Percentiles rank a stretch among this genome's conserved stretches.
Conservation (phyloP, 228 moss, liverwort and hornwort genomes). For the Sphagnum magellanicum region DNA sequence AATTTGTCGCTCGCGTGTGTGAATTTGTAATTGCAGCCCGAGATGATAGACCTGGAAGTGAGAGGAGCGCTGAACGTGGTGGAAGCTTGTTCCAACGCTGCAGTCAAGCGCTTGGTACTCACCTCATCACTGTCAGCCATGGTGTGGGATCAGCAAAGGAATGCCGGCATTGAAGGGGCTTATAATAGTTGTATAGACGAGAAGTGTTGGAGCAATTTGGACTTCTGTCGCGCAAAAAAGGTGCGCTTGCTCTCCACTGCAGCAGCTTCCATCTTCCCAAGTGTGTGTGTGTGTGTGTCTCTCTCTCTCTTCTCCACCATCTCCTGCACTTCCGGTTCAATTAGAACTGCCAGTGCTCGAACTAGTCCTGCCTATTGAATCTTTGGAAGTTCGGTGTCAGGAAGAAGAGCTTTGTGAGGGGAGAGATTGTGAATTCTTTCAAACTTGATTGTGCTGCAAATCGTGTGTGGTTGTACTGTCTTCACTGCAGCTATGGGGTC, state of each 20-base stretch:
- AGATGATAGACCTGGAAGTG: slow-evolving; percentile 68
- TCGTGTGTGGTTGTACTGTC: not conserved
- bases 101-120: slow-evolving; percentile 63
- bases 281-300: too few species aligned
- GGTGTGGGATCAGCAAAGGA: slow-evolving; percentile 54
- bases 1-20: too few species aligned
- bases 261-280: too few species aligned
- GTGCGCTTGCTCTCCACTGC: slow-evolving; percentile 9
- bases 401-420: too few species aligned
- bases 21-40: slow-evolving; percentile 30
- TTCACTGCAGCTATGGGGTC: slow-evolving; percentile 70
- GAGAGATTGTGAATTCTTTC: too few species aligned
- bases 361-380: too few species aligned
- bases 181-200: slow-evolving; percentile 40
- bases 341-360: too few species aligned
- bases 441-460: too few species aligned
- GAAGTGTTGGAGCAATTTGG: slow-evolving; percentile 92
- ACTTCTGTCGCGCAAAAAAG: slow-evolving; percentile 87
- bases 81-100: slow-evolving; percentile 66
- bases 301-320: too few species aligned
- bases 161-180: slow-evolving; percentile 23
- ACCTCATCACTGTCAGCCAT: slow-evolving; percentile 72
- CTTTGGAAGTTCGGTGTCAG: too few species aligned
- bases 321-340: too few species aligned
- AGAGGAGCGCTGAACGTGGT: slow-evolving; percentile 75